Conservation (phyloP, 164 flowering plant genomes). For the Taxillus chinensis region DNA sequence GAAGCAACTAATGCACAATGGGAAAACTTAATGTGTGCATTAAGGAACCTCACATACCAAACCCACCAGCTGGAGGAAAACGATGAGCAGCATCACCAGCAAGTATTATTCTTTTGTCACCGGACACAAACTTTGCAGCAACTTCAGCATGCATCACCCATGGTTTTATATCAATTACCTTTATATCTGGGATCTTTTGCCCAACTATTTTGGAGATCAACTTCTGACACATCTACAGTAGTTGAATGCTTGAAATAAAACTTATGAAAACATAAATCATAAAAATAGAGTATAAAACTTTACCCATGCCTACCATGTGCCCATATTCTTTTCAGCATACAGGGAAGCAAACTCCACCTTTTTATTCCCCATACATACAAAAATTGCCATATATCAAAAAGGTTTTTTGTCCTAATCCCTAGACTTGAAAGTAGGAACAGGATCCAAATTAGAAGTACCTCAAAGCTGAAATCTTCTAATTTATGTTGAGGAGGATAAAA, state of each 20-base stretch:
- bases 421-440: no score
- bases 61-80: slow-evolving; percentile 99
- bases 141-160: slow-evolving; percentile 99
- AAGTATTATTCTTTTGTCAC: slow-evolving; percentile 55
- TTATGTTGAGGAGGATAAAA: slow-evolving; percentile 94
- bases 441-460: slow-evolving; percentile 29
- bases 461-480: slow-evolving; percentile 57
- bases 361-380: background rate
- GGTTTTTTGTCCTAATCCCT: slow-evolving; percentile 1
- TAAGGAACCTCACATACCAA: slow-evolving; percentile 41
- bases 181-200: slow-evolving; percentile 52
- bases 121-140: slow-evolving; percentile 60
- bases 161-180: slow-evolving; percentile 77
- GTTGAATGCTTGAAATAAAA: slow-evolving; percentile 9
- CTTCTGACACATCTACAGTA: slow-evolving; percentile 64
- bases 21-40: background rate
- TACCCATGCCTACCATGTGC: background rate
- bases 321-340: background rate
- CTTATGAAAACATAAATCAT: background rate
- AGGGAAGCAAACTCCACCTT: background rate
- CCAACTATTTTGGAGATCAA: slow-evolving; percentile 75
- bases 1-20: no score
- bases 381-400: background rate
- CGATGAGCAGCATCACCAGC: slow-evolving; percentile 99
- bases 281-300: background rate